Conservation (phyloP, 495 filamentous ascomycete species). For the Aspergillus wentii region DNA sequence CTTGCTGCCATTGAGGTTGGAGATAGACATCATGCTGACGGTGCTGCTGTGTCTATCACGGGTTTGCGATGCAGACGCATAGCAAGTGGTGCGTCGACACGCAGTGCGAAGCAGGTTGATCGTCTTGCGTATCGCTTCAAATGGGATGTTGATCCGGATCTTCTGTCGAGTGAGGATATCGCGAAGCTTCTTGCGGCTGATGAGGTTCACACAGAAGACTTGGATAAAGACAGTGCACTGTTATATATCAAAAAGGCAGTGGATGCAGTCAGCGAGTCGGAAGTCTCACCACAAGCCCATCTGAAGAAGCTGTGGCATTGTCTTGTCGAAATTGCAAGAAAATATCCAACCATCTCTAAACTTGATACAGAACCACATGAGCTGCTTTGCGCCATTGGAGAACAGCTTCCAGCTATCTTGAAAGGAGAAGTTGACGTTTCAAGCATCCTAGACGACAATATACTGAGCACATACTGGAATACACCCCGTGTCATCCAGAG, state of each 20-base stretch:
- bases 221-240: neutral
- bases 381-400: conserved; percentile 4
- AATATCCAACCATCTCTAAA: neutral
- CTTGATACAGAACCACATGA: neutral
- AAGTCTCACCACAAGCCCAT: neutral
- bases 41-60: conserved; percentile 9
- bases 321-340: neutral
- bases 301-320: neutral
- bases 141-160: conserved; percentile 16
- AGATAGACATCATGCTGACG: neutral
- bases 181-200: too few relatives aligned
- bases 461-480: conserved; percentile 7
- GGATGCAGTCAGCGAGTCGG: neutral
- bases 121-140: conserved; percentile 14
- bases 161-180: conserved; percentile 1
- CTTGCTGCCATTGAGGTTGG: conserved; percentile 10
- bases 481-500: neutral
- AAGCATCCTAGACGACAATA: conserved; percentile 1
- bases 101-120: neutral
- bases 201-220: neutral
- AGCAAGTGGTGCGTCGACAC: neutral
- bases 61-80: conserved; percentile 16
- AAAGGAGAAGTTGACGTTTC: conserved; percentile 14
- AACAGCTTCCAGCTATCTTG: conserved; percentile 7
- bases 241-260: neutral